These are phyloP conservation scores for Xylariaceae sp. DNA, from an alignment of 2,329 filamentous ascomycete species.

Conservation along the genomic window DNA sequence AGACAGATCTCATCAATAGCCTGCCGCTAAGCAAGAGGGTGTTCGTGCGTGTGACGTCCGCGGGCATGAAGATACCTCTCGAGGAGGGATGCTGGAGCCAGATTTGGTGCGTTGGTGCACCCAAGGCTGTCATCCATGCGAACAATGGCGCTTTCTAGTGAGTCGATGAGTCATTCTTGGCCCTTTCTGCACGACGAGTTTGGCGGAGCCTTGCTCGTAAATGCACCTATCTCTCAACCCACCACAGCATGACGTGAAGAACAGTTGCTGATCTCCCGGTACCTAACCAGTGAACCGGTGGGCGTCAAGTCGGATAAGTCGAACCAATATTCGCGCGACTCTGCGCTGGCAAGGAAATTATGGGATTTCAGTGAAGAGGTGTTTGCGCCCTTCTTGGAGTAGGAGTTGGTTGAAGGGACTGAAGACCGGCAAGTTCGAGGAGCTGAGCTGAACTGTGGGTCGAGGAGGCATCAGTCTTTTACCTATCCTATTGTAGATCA, in stretches of 20 bases:
- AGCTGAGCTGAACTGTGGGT: no score
- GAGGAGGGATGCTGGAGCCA: conserved; percentile 35
- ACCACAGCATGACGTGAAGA: no score
- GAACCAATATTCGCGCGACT: conserved; percentile 14
- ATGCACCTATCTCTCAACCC: no score
- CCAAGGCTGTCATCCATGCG: conserved; percentile 16
- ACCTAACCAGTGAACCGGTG: no score
- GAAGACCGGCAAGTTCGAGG: no score
- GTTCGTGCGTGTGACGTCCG: conserved; percentile 13
- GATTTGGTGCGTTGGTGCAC: conserved; percentile 32
- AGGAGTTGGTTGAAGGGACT: no score
- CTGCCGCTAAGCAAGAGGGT: conserved; percentile 11
- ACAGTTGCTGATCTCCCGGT: no score
- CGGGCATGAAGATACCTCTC: conserved; percentile 8
- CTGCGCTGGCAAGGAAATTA: conserved; percentile 21
- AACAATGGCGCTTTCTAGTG: conserved; percentile 29
- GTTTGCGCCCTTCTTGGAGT: conserved; percentile 9
- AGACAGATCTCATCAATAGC: conserved; percentile 18
- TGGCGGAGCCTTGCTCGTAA: no score
- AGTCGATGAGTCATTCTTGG: no score
- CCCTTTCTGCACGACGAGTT: no score
- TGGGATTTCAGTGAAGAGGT: conserved; percentile 32
- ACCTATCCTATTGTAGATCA: no score
- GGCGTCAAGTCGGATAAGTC: conserved; percentile 18
- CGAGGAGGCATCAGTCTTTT: no score